Conservation (phyloP, 225 moss, liverwort and hornwort species). For the Neckera pumila region DNA sequence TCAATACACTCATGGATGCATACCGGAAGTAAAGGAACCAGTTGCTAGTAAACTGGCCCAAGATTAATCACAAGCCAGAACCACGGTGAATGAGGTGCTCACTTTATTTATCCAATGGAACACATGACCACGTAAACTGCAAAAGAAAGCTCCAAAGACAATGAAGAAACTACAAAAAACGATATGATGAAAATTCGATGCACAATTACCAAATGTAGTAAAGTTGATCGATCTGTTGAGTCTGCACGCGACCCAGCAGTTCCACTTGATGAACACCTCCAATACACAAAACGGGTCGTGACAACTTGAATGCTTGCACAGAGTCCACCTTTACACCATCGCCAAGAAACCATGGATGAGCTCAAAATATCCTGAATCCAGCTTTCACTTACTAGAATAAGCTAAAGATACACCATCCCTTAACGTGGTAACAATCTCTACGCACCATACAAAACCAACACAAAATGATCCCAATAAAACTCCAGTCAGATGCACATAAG, state of each 20-base stretch:
- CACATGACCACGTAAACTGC: background rate
- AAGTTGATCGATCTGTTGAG: conserved; percentile 60
- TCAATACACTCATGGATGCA: background rate
- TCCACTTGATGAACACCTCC: conserved; percentile 78
- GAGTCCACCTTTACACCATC: conserved; percentile 39
- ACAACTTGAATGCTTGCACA: conserved; percentile 65
- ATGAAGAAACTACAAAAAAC: background rate
- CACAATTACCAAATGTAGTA: conserved; percentile 68
- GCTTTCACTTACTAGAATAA: background rate
- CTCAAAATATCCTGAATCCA: background rate
- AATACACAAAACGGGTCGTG: conserved; percentile 62
- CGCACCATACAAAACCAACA: background rate
- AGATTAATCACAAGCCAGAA: background rate
- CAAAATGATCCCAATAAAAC: background rate
- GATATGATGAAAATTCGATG: background rate
- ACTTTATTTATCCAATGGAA: background rate
- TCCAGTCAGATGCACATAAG: background rate
- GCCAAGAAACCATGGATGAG: background rate
- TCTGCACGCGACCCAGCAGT: conserved; percentile 63
- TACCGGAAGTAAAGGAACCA: background rate
- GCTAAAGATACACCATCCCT: background rate
- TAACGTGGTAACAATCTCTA: background rate
- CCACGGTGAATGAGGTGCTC: background rate
- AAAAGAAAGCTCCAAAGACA: background rate
- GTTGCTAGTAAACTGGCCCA: background rate